Percentiles rank a stretch among this genome's conserved stretches.
Evolutionary conservation across 108 stramenopile species (phyloP).

Genomic region (Skeletonema grethae): DNA sequence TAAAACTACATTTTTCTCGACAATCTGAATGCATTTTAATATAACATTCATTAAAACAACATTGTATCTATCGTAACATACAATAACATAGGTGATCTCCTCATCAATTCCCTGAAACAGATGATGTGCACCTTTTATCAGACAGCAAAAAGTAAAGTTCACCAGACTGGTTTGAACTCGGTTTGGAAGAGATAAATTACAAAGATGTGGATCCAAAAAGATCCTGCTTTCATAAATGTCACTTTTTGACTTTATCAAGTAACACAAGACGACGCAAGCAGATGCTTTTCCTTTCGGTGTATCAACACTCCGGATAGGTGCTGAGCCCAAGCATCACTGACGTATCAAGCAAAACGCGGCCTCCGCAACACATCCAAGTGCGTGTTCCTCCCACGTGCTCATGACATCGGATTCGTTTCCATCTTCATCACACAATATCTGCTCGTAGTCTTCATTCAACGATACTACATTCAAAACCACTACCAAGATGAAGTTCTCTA

Average conservation of each 20-base stretch:
- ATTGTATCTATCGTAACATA: neutral
- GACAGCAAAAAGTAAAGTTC: neutral
- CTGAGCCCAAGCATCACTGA: neutral
- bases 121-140: too few relatives aligned
- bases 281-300: too few relatives aligned
- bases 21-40: neutral
- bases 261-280: too few relatives aligned
- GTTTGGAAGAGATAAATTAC: neutral
- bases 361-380: neutral
- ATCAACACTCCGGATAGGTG: neutral
- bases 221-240: neutral
- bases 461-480: neutral
- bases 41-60: neutral
- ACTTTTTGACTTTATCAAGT: neutral
- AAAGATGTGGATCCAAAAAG: conserved; percentile 4
- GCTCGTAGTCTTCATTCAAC: neutral
- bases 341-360: neutral
- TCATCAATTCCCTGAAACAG: too few relatives aligned
- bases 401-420: conserved; percentile 1
- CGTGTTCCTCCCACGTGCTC: neutral
- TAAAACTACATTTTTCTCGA: neutral
- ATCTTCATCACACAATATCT: conserved; percentile 1
- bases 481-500: conserved; percentile 82
- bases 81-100: neutral
- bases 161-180: neutral